Conservation (phyloP, 306 rosid genomes). For the barrel medic (Medicago truncatula) region DNA sequence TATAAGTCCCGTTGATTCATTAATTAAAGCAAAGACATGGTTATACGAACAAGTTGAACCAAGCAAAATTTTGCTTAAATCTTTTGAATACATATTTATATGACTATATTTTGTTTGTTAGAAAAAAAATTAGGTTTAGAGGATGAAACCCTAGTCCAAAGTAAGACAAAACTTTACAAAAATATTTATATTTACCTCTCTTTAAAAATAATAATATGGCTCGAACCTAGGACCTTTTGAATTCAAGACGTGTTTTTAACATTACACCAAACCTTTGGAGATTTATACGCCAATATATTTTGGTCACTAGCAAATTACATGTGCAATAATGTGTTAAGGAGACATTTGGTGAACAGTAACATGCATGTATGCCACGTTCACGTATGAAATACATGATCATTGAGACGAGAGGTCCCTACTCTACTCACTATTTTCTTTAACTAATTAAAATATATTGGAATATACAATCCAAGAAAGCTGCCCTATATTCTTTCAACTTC, state of each 20-base stretch:
- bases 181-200: too few species aligned
- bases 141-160: too few species aligned
- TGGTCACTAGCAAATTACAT: not conserved
- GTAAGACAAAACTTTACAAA: not conserved
- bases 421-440: not conserved
- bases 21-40: too few species aligned
- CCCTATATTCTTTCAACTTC: not conserved
- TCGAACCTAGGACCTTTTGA: too few species aligned
- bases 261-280: too few species aligned
- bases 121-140: too few species aligned
- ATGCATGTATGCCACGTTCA: conserved; percentile 62
- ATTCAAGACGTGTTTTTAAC: too few species aligned
- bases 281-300: not conserved
- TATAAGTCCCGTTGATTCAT: not conserved
- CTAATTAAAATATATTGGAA: not conserved
- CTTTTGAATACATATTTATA: too few species aligned
- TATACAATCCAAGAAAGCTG: not conserved
- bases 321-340: conserved; percentile 15
- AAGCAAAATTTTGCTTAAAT: not conserved
- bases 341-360: conserved; percentile 27
- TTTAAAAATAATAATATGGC: too few species aligned
- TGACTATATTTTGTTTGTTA: too few species aligned
- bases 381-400: not conserved
- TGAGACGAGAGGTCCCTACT: not conserved
- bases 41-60: not conserved